Evolutionary conservation across 306 rosid genomes (phyloP).

Genomic region (Adenanthera pavonina): DNA sequence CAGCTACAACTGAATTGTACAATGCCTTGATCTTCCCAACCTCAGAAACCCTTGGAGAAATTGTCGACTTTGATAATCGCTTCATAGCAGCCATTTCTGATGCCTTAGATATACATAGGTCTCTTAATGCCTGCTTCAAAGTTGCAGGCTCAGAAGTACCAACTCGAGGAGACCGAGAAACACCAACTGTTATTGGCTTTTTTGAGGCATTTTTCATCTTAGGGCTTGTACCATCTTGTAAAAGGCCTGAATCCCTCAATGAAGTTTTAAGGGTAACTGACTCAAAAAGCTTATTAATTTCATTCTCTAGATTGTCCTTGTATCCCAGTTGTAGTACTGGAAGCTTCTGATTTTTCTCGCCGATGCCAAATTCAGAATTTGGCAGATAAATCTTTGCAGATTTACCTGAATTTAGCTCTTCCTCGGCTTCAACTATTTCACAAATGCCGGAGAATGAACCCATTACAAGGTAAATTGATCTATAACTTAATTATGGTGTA

Average conservation of each 20-base stretch:
- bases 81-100: constrained; percentile 96
- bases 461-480: constrained; percentile 53
- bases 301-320: constrained; percentile 71
- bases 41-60: constrained; percentile 78
- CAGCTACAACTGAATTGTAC: constrained; percentile 76
- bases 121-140: constrained; percentile 94
- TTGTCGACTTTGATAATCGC: constrained; percentile 76
- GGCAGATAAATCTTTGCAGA: constrained; percentile 41
- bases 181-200: constrained; percentile 73
- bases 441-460: constrained; percentile 81
- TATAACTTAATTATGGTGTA: constrained; percentile 13
- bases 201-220: constrained; percentile 66
- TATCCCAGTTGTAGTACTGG: constrained; percentile 58
- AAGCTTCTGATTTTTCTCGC: constrained; percentile 54
- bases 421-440: constrained; percentile 92
- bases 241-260: constrained; percentile 58
- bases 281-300: constrained; percentile 79
- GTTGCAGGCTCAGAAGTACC: constrained; percentile 71
- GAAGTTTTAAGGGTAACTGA: constrained; percentile 65
- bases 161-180: constrained; percentile 67
- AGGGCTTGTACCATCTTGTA: constrained; percentile 62
- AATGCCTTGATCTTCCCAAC: constrained; percentile 89
- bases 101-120: constrained; percentile 89
- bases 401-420: constrained; percentile 61
- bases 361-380: constrained; percentile 39